Percentiles rank a stretch among this genome's conserved stretches.
Evolutionary conservation across 2,329 filamentous ascomycete species (phyloP).

Genomic region (Fusarium sterilihyphosum): DNA sequence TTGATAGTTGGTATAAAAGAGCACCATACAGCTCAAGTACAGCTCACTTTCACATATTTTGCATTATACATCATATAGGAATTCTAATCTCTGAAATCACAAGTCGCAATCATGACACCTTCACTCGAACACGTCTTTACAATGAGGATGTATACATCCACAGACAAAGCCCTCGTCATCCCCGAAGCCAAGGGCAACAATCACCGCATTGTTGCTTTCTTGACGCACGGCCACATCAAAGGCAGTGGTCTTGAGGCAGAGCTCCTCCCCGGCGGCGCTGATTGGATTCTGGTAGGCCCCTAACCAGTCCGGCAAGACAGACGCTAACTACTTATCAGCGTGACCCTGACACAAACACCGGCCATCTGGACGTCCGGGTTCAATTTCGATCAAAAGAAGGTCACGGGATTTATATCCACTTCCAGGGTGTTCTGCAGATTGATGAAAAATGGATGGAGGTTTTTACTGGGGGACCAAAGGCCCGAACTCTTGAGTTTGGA

Average conservation of each 20-base stretch:
- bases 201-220: not conserved
- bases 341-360: conserved; percentile 3
- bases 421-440: not conserved
- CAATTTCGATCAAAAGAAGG: not conserved
- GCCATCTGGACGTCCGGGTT: conserved; percentile 1
- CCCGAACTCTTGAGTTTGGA: conserved; percentile 4
- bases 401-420: not conserved
- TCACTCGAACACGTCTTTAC: not conserved
- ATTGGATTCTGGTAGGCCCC: conserved; percentile 1
- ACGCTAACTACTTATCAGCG: not conserved
- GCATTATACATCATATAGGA: not conserved
- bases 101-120: not conserved
- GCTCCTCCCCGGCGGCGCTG: not conserved
- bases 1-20: too few relatives aligned
- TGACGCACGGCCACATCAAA: not conserved
- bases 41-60: too few relatives aligned
- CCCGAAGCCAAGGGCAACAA: conserved; percentile 1
- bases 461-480: not conserved
- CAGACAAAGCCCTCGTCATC: not conserved
- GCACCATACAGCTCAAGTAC: too few relatives aligned
- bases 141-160: not conserved
- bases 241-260: not conserved
- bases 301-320: too few relatives aligned
- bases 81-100: too few relatives aligned
- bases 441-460: conserved; percentile 18